These are phyloP conservation scores for Achlya hypogyna DNA, from an alignment of 352 stramenopile species.

Conservation along the genomic window DNA sequence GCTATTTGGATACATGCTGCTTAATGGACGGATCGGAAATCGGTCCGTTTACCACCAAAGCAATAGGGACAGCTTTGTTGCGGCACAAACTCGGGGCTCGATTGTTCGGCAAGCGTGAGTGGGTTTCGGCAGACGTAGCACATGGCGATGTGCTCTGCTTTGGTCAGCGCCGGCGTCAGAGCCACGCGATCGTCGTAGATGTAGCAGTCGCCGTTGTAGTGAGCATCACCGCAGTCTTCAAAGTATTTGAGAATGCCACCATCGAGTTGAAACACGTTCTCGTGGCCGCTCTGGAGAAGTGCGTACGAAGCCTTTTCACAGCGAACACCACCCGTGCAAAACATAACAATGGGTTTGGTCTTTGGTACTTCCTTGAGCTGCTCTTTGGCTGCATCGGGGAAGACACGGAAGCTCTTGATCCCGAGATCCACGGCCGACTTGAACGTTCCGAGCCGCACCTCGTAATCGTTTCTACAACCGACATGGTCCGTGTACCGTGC, in stretches of 20 bases:
- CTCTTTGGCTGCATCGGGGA: slow-evolving; percentile 32
- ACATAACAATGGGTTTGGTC: slow-evolving; percentile 73
- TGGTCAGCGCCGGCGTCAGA: slow-evolving; percentile 43
- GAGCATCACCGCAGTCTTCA: slow-evolving; percentile 52
- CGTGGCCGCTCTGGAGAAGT: slow-evolving; percentile 42
- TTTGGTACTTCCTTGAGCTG: slow-evolving; percentile 45
- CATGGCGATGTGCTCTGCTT: slow-evolving; percentile 26
- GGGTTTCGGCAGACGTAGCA: slow-evolving; percentile 55
- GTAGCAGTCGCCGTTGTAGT: slow-evolving; percentile 70
- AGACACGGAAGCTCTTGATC: slow-evolving; percentile 62
- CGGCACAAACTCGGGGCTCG: slow-evolving; percentile 31
- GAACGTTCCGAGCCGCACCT: slow-evolving; percentile 64
- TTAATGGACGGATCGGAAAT: slow-evolving; percentile 27
- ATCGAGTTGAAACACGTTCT: slow-evolving; percentile 60
- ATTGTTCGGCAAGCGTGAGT: slow-evolving; percentile 40
- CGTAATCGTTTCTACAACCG: slow-evolving; percentile 53
- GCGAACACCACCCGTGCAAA: slow-evolving; percentile 63
- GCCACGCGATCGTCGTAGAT: slow-evolving; percentile 72
- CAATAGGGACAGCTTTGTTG: slow-evolving; percentile 50
- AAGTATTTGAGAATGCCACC: slow-evolving; percentile 76
- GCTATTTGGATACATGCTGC: background rate
- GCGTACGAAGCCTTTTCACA: slow-evolving; percentile 67
- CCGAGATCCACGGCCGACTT: slow-evolving; percentile 56
- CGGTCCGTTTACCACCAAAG: slow-evolving; percentile 33
- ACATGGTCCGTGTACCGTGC: background rate